These are phyloP conservation scores for Fonsecaea nubica DNA, from an alignment of 2,329 filamentous ascomycete species.

Conservation along the genomic window DNA sequence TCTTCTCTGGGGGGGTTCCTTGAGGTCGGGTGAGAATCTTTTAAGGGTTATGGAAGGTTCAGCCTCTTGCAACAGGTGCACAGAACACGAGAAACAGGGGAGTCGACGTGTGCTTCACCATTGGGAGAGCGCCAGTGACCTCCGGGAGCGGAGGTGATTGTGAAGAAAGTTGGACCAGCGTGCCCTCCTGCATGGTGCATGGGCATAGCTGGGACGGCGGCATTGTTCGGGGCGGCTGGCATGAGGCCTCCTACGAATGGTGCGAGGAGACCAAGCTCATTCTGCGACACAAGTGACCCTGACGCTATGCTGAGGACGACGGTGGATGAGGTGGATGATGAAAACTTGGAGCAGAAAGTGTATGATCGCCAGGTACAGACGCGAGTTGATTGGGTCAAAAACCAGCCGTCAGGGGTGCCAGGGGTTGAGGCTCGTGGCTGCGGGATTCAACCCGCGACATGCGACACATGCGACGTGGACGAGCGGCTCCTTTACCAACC, in stretches of 20 bases:
- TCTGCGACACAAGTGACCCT: slow-evolving; percentile 31
- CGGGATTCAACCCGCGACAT: background rate
- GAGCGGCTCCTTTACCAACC: slow-evolving; percentile 16
- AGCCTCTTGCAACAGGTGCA: slow-evolving; percentile 16
- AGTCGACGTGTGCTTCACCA: background rate
- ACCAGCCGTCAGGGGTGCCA: slow-evolving; percentile 9
- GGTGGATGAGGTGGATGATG: slow-evolving; percentile 1
- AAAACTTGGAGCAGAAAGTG: slow-evolving; percentile 26
- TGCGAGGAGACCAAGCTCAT: slow-evolving; percentile 19
- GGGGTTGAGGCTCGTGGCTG: background rate
- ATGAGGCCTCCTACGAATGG: slow-evolving; percentile 22
- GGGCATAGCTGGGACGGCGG: slow-evolving; percentile 13
- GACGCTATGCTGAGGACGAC: slow-evolving; percentile 29
- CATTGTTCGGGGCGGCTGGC: slow-evolving; percentile 16
- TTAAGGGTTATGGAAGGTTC: slow-evolving; percentile 15
- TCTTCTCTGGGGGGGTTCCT: background rate
- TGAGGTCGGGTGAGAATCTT: slow-evolving; percentile 16
- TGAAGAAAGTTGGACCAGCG: slow-evolving; percentile 8
- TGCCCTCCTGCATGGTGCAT: slow-evolving; percentile 19
- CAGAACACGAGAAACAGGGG: slow-evolving; percentile 26
- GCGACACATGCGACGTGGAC: no score
- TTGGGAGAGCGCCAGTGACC: slow-evolving; percentile 3
- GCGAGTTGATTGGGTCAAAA: slow-evolving; percentile 25
- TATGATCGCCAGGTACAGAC: slow-evolving; percentile 30
- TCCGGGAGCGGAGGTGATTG: slow-evolving; percentile 13